Base-by-base conservation (phyloP, 495 filamentous ascomycete genomes). In the Umbilicaria muhlenbergii region DNA sequence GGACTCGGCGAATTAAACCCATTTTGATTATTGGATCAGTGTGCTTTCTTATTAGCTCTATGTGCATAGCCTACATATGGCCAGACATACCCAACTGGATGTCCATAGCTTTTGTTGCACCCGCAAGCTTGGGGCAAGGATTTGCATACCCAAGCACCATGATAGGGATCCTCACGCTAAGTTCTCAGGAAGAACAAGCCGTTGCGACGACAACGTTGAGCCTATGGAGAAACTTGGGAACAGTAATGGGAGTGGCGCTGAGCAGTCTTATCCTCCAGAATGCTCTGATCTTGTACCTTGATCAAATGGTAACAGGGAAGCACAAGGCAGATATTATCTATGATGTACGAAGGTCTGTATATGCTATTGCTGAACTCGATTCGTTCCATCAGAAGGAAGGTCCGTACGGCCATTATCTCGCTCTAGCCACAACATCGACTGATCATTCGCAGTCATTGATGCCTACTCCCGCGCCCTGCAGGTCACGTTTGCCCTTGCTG, bases 181-280 rank as follows among this genome's bases (percentile, higher is more conserved):
- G 73, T 38, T 66, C 73, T 10, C 77, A 81, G 47, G 62, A 68
- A n/a, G 77, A 86, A 32, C 80, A 86, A 51, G 82, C 83, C 3
- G 78, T 86, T 15, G 79, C 80, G 11, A 85, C 80, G 0, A 77
- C 70, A 24, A 86, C 81, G 0, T 53, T 86, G 37, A 71, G 77
- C 7, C 60, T 87, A 13, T 83, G 74, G 70, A 62, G 81, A 14
- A 75, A 72, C 38, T 55, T 86, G 24, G 83, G 82, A 10, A 69
- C 65, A 36, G 81, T 87, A 2, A 66, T 87, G 52, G 83, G 83
- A 7, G 73, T 87, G 21, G 71, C 81, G 3, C 63, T 67, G 24
- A 81, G 76, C 44, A 84, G 79, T 53, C 69, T 85, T 51, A 73
- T 87, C 18, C 66, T 89, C 46, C 83, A 89, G 58, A 87, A 87